Conservation (phyloP, 257 asterid genomes). For the Penstemon newberryi region DNA sequence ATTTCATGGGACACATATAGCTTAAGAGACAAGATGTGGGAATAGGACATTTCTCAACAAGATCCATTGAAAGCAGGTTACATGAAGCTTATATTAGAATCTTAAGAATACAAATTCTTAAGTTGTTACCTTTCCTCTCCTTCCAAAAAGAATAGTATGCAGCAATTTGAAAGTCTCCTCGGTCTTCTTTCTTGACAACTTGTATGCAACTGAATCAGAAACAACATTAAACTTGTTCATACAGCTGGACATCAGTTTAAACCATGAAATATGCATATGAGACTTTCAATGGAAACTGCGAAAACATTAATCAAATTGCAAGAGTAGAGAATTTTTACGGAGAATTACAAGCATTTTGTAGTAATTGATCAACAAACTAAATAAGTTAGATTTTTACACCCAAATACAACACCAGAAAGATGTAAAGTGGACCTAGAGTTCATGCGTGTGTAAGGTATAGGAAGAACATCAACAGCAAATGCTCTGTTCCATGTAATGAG, state of each 20-base stretch:
- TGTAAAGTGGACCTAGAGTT: background rate
- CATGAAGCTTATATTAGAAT: slow-evolving; percentile 11
- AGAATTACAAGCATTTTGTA: slow-evolving; percentile 1
- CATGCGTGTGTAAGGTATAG: background rate
- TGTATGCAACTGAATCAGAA: slow-evolving; percentile 68
- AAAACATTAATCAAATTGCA: background rate
- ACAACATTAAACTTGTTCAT: slow-evolving; percentile 19
- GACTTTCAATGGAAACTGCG: background rate
- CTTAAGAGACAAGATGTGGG: background rate
- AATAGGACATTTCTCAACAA: background rate
- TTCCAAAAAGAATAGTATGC: slow-evolving; percentile 73
- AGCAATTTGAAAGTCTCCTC: slow-evolving; percentile 82
- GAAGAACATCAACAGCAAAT: background rate
- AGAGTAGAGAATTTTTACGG: slow-evolving; percentile 4
- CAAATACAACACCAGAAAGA: slow-evolving; percentile 8
- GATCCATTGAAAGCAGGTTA: background rate
- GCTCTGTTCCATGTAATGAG: background rate
- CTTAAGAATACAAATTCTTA: slow-evolving; percentile 16
- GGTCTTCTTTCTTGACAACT: slow-evolving; percentile 73
- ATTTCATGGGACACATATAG: background rate
- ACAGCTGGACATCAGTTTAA: slow-evolving; percentile 18
- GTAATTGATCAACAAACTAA: background rate
- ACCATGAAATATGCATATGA: background rate
- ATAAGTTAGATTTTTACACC: background rate
- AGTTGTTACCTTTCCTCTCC: slow-evolving; percentile 84